Conservation (phyloP, 1,139 yeast species). For the Tardiomyces digboiensis region DNA sequence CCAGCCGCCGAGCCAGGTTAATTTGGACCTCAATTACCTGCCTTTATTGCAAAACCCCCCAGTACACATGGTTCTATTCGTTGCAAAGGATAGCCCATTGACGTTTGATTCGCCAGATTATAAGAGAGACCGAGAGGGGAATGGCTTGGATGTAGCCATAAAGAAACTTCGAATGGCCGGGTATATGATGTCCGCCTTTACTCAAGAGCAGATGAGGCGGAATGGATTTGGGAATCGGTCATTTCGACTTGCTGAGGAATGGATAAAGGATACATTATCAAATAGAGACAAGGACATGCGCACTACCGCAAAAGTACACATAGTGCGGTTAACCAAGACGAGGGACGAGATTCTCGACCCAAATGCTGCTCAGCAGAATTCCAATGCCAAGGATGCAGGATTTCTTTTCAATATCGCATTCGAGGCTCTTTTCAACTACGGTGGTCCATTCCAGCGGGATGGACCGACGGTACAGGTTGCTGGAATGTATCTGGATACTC, state of each 20-base stretch:
- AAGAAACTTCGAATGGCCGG: conserved; percentile 76
- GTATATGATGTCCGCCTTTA: conserved; percentile 86
- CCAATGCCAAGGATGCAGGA: conserved; percentile 61
- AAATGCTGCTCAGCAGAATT: conserved; percentile 80
- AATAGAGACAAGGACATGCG: conserved; percentile 37
- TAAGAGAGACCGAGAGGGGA: conserved; percentile 47
- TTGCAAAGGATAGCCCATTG: conserved; percentile 71
- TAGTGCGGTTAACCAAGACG: conserved; percentile 56
- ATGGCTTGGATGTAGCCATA: conserved; percentile 66
- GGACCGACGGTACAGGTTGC: conserved; percentile 65
- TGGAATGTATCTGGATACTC: conserved; percentile 73
- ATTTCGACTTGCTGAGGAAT: conserved; percentile 72
- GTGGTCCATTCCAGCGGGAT: conserved; percentile 44
- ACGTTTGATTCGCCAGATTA: conserved; percentile 63
- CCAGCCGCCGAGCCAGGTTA: conserved; percentile 8
- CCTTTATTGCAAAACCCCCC: conserved; percentile 69
- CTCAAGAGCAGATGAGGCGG: conserved; percentile 82
- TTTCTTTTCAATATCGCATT: conserved; percentile 71
- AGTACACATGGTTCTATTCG: conserved; percentile 64
- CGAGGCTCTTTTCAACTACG: conserved; percentile 50
- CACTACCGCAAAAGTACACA: conserved; percentile 65
- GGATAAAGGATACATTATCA: conserved; percentile 40
- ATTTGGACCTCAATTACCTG: conserved; percentile 34
- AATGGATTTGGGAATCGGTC: conserved; percentile 74
- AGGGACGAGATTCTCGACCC: conserved; percentile 68